Conservation (phyloP, 2,329 filamentous ascomycete species). For the Dothidotthia symphoricarpi region DNA sequence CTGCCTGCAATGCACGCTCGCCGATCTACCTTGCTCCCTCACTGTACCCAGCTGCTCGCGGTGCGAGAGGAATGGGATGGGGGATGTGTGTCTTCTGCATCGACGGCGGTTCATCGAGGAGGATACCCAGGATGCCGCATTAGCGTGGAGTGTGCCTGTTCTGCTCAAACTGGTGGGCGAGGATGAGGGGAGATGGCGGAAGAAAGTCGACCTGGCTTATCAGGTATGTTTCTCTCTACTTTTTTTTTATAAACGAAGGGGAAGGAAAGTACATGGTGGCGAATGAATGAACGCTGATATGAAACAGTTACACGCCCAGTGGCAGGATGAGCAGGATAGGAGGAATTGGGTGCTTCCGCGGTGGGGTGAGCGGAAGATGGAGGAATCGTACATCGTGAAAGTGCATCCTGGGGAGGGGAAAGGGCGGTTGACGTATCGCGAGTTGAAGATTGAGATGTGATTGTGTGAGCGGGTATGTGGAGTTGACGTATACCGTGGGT, state of each 20-base stretch:
- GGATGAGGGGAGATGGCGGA: constrained; percentile 9
- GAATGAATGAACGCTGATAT: too few species aligned
- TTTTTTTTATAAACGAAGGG: neutral
- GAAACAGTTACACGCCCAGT: constrained; percentile 11
- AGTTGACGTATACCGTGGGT: too few species aligned
- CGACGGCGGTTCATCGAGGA: constrained; percentile 21
- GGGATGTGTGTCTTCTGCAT: constrained; percentile 22
- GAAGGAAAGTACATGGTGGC: too few species aligned
- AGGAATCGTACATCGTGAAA: neutral
- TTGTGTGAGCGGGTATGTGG: too few species aligned
- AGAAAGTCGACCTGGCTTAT: constrained; percentile 13
- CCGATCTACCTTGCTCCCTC: constrained; percentile 29
- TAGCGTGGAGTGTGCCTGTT: constrained; percentile 10
- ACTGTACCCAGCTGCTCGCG: constrained; percentile 28
- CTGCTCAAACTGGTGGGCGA: constrained; percentile 20
- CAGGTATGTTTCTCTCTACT: constrained; percentile 10
- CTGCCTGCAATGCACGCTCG: constrained; percentile 32
- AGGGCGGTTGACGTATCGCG: constrained; percentile 1
- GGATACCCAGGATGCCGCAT: neutral
- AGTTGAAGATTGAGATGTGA: too few species aligned
- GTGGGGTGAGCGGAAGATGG: constrained; percentile 1
- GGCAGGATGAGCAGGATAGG: constrained; percentile 13
- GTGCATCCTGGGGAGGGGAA: constrained; percentile 11
- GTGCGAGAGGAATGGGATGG: constrained; percentile 20
- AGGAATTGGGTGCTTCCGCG: constrained; percentile 30